Evolutionary conservation across 1,139 yeast genomes (phyloP), one percentile per base, ranked within the genome.

Genomic region (Candida tropicalis): DNA sequence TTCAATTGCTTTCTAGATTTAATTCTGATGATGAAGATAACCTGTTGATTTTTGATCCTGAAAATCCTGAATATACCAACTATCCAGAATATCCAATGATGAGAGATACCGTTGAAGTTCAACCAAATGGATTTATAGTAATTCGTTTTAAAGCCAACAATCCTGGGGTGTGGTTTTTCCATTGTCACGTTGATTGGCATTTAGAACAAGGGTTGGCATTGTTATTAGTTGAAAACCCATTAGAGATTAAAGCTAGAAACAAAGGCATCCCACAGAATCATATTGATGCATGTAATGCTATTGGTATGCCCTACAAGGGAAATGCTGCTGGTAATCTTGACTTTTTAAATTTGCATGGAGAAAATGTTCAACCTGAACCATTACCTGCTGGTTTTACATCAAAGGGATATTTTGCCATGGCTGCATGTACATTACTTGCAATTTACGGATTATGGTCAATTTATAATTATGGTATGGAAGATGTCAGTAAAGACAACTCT

Each of bases 381-480:
- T 75, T 93, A 57, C 98, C 98, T 32, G 60, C 73, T 32, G 97
- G 97, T 4, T 91, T 93, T 77, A 91, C 98, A 35, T 78, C 85
- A 37, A 83, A 85, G 56, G 99, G 98, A 63, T 84, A 86, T 57
- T 84, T 91, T 46, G 98, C 98, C 10, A 70, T 93, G 61, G 84
- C 81, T 24, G 79, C 90, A 65, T 89, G 97, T 23, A 75, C 86
- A 60, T 57, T 90, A 48, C 73, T 91, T 44, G 98, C 96, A 51
- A 59, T 88, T 44, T 68, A 86, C 23, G 99, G 98, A 59, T 72
- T 91, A 66, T 73, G 70, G 44, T 77, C 87, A 49, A 87, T 93
- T 59, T 78, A 84, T 48, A 66, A 83, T 65, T 93, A 90, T 65
- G 98, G 98, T 59, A 71, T 87, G 71, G 77, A 84, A 54, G 97